Evolutionary conservation across 768 basidiomycete species (phyloP), one percentile per base, ranked within the genome.

Genomic region (Amanita exitialis): DNA sequence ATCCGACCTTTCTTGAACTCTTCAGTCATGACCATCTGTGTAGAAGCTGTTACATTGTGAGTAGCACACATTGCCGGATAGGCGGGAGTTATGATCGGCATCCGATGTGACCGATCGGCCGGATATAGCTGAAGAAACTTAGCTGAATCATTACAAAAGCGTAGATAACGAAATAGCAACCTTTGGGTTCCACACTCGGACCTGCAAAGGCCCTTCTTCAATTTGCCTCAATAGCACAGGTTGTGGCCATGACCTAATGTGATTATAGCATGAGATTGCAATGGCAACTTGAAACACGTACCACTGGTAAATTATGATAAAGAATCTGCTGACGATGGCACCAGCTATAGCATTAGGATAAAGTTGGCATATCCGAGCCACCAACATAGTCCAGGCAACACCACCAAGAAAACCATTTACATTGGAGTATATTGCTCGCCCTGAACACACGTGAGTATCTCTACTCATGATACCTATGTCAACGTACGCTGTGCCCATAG

Each of bases 61-160:
- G 96, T 99, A 21, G 95, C 82, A 65, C 95, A 98, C 95, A 99
- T 99, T 5, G 95, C 85, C 42, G 96, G 96, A 67, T 97, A 99
- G 9, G 96, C 94, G 3, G 96, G 96, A 1, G 96, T 99, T 59
- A 99, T 98, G 61, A 99, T 97, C 10, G 96, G 96, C 96, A 98
- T 98, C 57, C 91, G 79, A 68, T 99, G 96, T n/a, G 89, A 79
- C 52, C 89, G 77, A 66, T 97, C 93, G 53, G 80, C 80, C 4
- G 92, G 92, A 65, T 95, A 97, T 49, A 96, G 66, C 88, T 94
- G 35, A n/a, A 45, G 8, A 42, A 28, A 41, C 51, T 59, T 35
- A 51, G 41, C 47, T 25, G 27, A 32, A 21, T n/a, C n/a, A n/a
- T 25, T 45, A 6, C 23, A 12, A 34, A 51, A 18, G 30, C 9